Conservation (phyloP, 176 grass and related monocot species). For the Dendrocalamus sinicus region DNA sequence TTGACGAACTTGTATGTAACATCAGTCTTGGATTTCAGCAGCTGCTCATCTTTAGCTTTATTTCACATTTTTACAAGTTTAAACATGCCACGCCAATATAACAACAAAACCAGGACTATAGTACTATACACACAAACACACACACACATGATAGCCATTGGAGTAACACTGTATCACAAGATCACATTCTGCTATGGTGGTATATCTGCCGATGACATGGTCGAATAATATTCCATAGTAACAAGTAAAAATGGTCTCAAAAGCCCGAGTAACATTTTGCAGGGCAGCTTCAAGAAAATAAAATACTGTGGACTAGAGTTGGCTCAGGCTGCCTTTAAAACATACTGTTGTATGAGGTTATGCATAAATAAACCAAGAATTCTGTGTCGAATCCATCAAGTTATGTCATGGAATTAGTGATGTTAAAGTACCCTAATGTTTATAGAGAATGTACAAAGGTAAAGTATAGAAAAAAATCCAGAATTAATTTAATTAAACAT, state of each 20-base stretch:
- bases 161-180: background rate
- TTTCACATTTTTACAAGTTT: conserved; percentile 17
- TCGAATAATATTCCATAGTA: conserved; percentile 14
- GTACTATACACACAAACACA: background rate
- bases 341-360: background rate
- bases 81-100: background rate
- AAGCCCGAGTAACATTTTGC: background rate
- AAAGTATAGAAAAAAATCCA: background rate
- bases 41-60: background rate
- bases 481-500: background rate
- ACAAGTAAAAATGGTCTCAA: background rate
- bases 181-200: background rate
- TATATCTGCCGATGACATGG: background rate
- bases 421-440: background rate
- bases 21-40: background rate
- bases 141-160: background rate
- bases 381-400: background rate
- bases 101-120: background rate
- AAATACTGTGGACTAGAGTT: background rate
- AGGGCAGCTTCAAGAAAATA: conserved; percentile 13
- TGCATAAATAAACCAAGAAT: conserved; percentile 24
- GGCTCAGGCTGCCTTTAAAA: conserved; percentile 17
- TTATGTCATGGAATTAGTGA: conserved; percentile 15
- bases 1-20: background rate
- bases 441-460: background rate